These are phyloP conservation scores for Heterobasidion annosum DNA, from an alignment of 1,284 basidiomycete genomes.

Conservation along the genomic window DNA sequence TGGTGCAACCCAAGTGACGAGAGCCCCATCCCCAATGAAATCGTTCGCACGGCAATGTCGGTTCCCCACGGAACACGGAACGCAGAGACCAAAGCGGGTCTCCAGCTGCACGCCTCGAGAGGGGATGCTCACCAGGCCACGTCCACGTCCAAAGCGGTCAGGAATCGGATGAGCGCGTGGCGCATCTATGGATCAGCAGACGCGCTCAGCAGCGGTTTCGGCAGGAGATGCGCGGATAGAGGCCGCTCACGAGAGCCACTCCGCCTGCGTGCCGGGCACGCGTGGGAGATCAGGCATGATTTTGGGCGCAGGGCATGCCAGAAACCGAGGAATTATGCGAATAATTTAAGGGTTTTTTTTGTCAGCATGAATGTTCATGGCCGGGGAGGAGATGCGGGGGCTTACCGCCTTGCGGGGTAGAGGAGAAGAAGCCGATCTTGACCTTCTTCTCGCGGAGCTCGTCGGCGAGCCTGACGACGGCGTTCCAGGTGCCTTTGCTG, in stretches of 20 bases:
- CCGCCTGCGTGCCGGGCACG: slow-evolving; percentile 43
- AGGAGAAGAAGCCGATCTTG: slow-evolving; percentile 85
- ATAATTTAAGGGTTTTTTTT: background rate
- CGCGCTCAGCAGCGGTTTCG: slow-evolving; percentile 4
- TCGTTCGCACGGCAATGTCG: no score
- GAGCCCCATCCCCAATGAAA: no score
- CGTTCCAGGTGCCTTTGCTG: slow-evolving; percentile 63
- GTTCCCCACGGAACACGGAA: background rate
- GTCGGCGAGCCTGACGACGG: slow-evolving; percentile 69
- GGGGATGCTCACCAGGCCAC: slow-evolving; percentile 54
- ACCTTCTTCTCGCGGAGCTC: slow-evolving; percentile 76
- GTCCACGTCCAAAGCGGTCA: slow-evolving; percentile 71
- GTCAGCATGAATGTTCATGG: slow-evolving; percentile 13
- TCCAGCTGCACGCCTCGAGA: background rate
- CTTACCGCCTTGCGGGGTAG: slow-evolving; percentile 81
- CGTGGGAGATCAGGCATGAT: slow-evolving; percentile 11
- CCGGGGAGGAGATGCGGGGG: slow-evolving; percentile 7
- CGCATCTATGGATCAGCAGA: slow-evolving; percentile 52
- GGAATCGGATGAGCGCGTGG: slow-evolving; percentile 79
- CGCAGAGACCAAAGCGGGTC: background rate
- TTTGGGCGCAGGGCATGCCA: slow-evolving; percentile 7
- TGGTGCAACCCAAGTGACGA: no score
- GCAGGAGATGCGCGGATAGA: slow-evolving; percentile 6
- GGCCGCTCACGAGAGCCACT: slow-evolving; percentile 66
- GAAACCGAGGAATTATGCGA: slow-evolving; percentile 12